Conservation (phyloP, 345 rosid species). For the Kandelia obovata region DNA sequence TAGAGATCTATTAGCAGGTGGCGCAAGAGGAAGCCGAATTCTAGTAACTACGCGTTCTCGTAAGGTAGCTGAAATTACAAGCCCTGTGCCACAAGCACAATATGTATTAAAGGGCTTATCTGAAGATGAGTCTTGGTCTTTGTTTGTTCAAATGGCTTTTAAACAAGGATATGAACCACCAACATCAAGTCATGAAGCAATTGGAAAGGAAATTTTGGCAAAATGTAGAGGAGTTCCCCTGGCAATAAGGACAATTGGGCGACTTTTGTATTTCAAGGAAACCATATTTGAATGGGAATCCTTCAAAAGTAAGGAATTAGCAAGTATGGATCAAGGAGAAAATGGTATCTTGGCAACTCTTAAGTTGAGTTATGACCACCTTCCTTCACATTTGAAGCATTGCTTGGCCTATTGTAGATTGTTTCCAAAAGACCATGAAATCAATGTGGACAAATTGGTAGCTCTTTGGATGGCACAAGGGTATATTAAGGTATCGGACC, state of each 20-base stretch:
- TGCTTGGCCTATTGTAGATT: not conserved
- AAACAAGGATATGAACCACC: not conserved
- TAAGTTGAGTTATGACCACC: slow-evolving; percentile 31
- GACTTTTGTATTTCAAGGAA: slow-evolving; percentile 9
- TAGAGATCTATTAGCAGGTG: slow-evolving; percentile 8
- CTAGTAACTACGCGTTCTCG: slow-evolving; percentile 18
- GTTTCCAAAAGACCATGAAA: slow-evolving; percentile 23
- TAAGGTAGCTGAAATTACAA: slow-evolving; percentile 20
- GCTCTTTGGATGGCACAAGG: slow-evolving; percentile 15
- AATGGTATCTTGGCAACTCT: slow-evolving; percentile 9
- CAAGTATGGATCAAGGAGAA: not conserved
- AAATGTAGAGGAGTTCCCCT: slow-evolving; percentile 20
- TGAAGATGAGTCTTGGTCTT: slow-evolving; percentile 14
- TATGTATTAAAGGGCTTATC: slow-evolving; percentile 10
- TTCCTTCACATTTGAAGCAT: slow-evolving; percentile 31
- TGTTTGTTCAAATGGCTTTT: slow-evolving; percentile 18
- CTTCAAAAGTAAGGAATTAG: not conserved
- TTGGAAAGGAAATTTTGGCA: slow-evolving; percentile 10
- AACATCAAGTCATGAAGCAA: not conserved
- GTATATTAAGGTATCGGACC: too few relatives aligned
- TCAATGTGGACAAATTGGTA: slow-evolving; percentile 1
- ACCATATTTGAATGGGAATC: slow-evolving; percentile 17
- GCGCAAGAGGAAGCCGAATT: slow-evolving; percentile 18
- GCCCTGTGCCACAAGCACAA: not conserved
- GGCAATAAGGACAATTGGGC: slow-evolving; percentile 14